These are phyloP conservation scores for Chaetoceros tenuissimus DNA, from an alignment of 108 stramenopile species.

Conservation along the genomic window DNA sequence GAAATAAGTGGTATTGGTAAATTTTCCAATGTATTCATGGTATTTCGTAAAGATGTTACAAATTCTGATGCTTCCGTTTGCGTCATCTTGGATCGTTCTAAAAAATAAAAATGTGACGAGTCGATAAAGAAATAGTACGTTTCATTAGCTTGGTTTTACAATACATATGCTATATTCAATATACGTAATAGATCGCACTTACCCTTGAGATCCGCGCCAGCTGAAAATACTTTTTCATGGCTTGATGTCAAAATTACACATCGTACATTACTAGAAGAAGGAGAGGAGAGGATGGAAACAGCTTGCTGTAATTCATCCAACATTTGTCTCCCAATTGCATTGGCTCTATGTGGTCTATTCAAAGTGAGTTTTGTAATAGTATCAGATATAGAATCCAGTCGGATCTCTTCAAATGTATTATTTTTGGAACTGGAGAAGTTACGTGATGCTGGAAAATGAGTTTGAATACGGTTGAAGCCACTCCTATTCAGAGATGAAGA, in stretches of 20 bases:
- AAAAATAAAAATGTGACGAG: too few relatives aligned
- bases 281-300: too few relatives aligned
- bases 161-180: too few relatives aligned
- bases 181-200: too few relatives aligned
- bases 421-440: too few relatives aligned
- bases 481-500: too few relatives aligned
- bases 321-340: constrained; percentile 46
- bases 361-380: constrained; percentile 27
- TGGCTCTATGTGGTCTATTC: constrained; percentile 41
- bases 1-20: constrained; percentile 73
- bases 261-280: constrained; percentile 12
- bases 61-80: constrained; percentile 45
- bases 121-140: too few relatives aligned
- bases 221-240: constrained; percentile 62
- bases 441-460: too few relatives aligned
- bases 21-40: constrained; percentile 40
- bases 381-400: too few relatives aligned
- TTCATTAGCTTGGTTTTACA: too few relatives aligned
- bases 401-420: too few relatives aligned
- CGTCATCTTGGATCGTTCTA: constrained; percentile 63
- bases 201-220: constrained; percentile 87
- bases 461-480: too few relatives aligned
- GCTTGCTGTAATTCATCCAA: constrained; percentile 22
- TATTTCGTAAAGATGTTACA: constrained; percentile 41
- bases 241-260: constrained; percentile 55